Evolutionary conservation across 2,329 filamentous ascomycete genomes (phyloP).

Genomic region (Talaromyces islandicus): DNA sequence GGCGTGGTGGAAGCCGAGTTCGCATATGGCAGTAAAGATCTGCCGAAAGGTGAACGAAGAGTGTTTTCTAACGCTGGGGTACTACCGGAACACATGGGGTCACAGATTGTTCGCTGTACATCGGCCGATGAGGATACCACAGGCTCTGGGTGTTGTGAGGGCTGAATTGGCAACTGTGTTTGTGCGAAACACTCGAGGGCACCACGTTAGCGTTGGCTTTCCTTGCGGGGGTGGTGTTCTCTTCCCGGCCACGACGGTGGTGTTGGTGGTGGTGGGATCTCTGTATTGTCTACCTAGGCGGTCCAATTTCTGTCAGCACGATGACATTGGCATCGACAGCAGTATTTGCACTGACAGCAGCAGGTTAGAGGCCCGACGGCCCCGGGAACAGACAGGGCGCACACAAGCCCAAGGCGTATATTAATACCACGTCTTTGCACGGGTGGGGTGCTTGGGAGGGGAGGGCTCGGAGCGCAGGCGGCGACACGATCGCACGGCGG

Average conservation of each 20-base stretch:
- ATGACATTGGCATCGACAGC: neutral
- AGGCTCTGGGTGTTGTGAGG: neutral
- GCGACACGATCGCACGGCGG: neutral
- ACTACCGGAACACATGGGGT: slow-evolving; percentile 36
- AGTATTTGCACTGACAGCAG: neutral
- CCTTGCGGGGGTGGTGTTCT: neutral
- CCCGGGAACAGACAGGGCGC: neutral
- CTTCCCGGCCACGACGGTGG: neutral
- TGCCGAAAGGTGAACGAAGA: slow-evolving; percentile 25
- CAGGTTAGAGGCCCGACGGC: neutral
- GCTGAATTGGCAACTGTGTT: neutral
- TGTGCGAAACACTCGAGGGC: neutral
- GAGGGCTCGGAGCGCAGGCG: neutral
- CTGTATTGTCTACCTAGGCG: neutral
- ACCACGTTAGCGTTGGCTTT: neutral
- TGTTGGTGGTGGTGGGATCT: neutral
- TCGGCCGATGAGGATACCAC: slow-evolving; percentile 22
- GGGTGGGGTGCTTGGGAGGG: neutral
- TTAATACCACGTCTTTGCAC: neutral
- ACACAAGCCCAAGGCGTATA: neutral
- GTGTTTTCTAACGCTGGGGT: slow-evolving; percentile 24
- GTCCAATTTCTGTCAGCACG: neutral
- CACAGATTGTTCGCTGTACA: slow-evolving; percentile 27
- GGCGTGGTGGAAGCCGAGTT: neutral
- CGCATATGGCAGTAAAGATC: slow-evolving; percentile 16